Percentiles rank a stretch among this genome's conserved stretches.
Conservation (phyloP, 78 protist species). For the Dictyostelium intermedium region DNA sequence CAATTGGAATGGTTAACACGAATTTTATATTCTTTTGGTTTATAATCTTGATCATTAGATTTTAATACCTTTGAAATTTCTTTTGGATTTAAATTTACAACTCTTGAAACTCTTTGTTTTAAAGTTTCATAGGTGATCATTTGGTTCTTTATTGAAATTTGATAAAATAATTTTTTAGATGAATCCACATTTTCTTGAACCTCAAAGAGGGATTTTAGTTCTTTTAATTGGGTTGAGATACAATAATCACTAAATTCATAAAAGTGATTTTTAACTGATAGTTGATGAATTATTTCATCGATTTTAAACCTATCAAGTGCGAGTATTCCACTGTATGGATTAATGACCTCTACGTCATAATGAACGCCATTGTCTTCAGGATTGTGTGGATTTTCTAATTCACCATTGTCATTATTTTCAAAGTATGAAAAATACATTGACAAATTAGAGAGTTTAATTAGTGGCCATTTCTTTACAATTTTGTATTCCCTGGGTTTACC, state of each 20-base stretch:
- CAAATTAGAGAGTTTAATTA: not conserved
- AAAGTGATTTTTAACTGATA: not conserved
- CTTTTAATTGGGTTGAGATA: constrained; percentile 9
- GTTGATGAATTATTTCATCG: not conserved
- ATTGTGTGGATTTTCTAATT: not conserved
- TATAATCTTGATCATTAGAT: not conserved
- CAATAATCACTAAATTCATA: not conserved
- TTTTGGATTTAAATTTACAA: constrained; percentile 2
- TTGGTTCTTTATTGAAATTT: not conserved
- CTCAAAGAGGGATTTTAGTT: not conserved
- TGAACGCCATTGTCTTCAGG: not conserved
- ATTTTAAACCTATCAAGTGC: not conserved
- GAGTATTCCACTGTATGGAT: not conserved
- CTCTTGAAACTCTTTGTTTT: constrained; percentile 1
- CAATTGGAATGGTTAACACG: not conserved
- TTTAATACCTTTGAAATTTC: not conserved
- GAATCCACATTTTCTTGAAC: not conserved
- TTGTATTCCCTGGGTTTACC: constrained; percentile 7
- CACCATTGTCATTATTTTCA: constrained; percentile 16
- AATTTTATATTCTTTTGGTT: not conserved
- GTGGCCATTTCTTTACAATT: not conserved
- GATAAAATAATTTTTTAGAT: not conserved
- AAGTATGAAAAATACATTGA: not conserved
- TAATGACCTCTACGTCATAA: not conserved
- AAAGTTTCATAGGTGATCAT: not conserved